Base-by-base conservation (phyloP, 2,329 filamentous ascomycete genomes). In the Polytolypa hystricis region DNA sequence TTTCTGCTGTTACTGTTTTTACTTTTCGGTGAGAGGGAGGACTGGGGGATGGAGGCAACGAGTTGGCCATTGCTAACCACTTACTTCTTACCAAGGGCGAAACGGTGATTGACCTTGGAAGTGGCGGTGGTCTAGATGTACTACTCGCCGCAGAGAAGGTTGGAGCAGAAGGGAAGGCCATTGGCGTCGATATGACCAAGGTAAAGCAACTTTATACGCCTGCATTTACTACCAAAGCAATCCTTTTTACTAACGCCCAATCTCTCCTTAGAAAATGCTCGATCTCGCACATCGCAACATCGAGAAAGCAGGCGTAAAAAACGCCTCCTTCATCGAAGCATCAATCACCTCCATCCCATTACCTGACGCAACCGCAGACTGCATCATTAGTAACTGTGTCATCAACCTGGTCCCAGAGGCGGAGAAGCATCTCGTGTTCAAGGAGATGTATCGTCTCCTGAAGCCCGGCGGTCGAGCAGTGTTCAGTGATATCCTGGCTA, bases 321-420 rank as follows among this genome's bases (percentile, higher is more conserved):
- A 77, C 44, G 60, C 68, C 2, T 47, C 56, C 9, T 77, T 79
- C 39, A 45, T 76, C 39, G 54, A 73, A 40, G 57, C 62, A 2
- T 49, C 47, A 12, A 77, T 79, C 47, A 74, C 69, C 0, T 45
- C 56, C 3, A 66, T 76, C 14, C 54, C 64, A 0, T 54, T 77
- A 0, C 49, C 57, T 1, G 44, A 54, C 7, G 47, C 42, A 6
- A 66, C 49, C 11, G 69, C 64, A 12, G 64, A 77, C 52, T 70
- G 69, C 46, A 66, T 80, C 39, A 75, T 79, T 43, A 73, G 67
- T 43, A 81, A 80, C 54, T 81, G 75, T 41, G 73, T 77, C 17
- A 56, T 79, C 41, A 78, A 77, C 44, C 67, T 77, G 0, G 69
- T 77, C 1, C 72, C 71, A 0, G 50, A 55, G 6, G 39, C 42